Evolutionary conservation across 805 yeast genomes (phyloP), one percentile per base, ranked within the genome.

Genomic region (Kodamaea laetipori): DNA sequence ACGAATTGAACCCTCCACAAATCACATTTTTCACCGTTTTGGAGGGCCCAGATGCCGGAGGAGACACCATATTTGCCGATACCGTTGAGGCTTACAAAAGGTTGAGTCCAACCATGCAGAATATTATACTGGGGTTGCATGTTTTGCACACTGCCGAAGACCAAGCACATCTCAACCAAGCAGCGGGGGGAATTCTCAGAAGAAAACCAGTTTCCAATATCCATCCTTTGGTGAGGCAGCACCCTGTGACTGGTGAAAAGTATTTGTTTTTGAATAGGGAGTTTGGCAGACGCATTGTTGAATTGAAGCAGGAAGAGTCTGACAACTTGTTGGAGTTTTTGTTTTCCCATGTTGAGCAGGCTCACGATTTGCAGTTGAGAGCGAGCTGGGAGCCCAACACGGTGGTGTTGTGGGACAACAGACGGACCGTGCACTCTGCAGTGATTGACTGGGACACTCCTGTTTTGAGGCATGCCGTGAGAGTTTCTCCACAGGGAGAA

Each of bases 41-140:
- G 37, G 85, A 83, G 44, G 73, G 70, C 7, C 74, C 72, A 12
- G 78, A 74, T 16, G 61, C 80, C 32, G 90, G 92, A 42, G 94
- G 94, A 48, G 94, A 86, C 60, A 86, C 88, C n/a, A 67, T 84
- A 37, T 86, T 84, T 57, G 77, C 86, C n/a, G 87, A 84, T 56
- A 72, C 81, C 19, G 70, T 72, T 27, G 89, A 83, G 59, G 89
- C 88, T 8, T 86, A 82, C 62, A 77, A 81, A 46, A 69, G 90
- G 54, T 71, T 86, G 41, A 84, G 90, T 1, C 85, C 86, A 17
- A 75, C 69, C 21, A 76, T 84, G 68, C 74, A 81, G 58, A 66
- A 78, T 54, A 66, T 82, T 50, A 60, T 85, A 34, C 69, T 72
- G 13, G 84, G 84, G 0, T 72, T 86, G 54, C 78, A 80, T 54